A percentile compares a stretch with the other conserved stretches of the same genome.
These are phyloP conservation scores for Ottelia alismoides DNA, from an alignment of 106 monocot genomes.

Conservation along the genomic window DNA sequence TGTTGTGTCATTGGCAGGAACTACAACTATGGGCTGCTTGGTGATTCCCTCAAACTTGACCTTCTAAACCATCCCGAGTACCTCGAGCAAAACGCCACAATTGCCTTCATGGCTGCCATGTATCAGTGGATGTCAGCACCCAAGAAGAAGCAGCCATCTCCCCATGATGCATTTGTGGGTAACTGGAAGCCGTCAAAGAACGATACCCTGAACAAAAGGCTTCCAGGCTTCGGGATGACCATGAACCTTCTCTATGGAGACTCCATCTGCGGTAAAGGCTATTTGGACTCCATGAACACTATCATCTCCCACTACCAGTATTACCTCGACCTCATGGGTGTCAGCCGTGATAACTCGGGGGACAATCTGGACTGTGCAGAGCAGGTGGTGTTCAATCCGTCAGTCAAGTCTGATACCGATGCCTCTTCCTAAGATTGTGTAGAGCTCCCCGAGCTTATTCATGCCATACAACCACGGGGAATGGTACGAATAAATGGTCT, in stretches of 20 bases:
- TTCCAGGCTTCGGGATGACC: slow-evolving; percentile 81
- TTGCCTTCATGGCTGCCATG: slow-evolving; percentile 80
- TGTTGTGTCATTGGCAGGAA: too few species aligned
- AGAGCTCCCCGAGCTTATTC: too few species aligned
- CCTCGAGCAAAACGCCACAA: slow-evolving; percentile 81
- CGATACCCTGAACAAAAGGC: slow-evolving; percentile 66
- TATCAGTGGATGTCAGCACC: slow-evolving; percentile 85
- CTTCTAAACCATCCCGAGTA: slow-evolving; percentile 73
- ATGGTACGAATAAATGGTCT: too few species aligned
- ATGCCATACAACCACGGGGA: too few species aligned
- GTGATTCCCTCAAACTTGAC: slow-evolving; percentile 35
- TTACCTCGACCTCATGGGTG: slow-evolving; percentile 88
- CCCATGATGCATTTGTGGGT: slow-evolving; percentile 79
- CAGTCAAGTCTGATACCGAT: slow-evolving; percentile 25
- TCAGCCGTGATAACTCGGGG: slow-evolving; percentile 58
- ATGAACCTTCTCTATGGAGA: slow-evolving; percentile 89
- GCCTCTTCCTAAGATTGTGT: too few species aligned
- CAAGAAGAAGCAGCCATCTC: slow-evolving; percentile 90
- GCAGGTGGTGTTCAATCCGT: slow-evolving; percentile 69
- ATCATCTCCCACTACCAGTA: slow-evolving; percentile 86
- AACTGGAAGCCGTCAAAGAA: slow-evolving; percentile 95
- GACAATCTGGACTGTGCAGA: slow-evolving; percentile 85
- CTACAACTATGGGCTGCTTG: slow-evolving; percentile 41
- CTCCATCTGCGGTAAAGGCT: slow-evolving; percentile 63
- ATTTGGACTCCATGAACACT: slow-evolving; percentile 66